Base-by-base conservation (phyloP, 768 basidiomycete species). In the Lactarius tabidus region DNA sequence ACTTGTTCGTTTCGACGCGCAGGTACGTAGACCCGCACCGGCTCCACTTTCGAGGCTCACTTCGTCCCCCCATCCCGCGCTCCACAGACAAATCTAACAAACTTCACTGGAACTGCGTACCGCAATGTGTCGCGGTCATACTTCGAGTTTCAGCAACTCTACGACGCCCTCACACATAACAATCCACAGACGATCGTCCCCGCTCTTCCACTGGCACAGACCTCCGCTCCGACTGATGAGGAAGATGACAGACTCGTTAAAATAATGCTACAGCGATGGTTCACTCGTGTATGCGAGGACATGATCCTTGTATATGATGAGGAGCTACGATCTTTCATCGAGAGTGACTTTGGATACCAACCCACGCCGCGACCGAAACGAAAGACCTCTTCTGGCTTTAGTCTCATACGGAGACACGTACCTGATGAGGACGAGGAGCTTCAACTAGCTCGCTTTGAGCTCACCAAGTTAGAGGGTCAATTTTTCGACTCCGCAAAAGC, bases 151-250 rank as follows among this genome's bases (percentile, higher is more conserved):
- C 90, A 93, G 74, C 86, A 91, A 68, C 93, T 98, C 76, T 93
- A 95, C 71, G 94, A 97, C 56, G 84, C 95, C 56, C 83, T 96
- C 70, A 84, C 94, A 35, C 84, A 89, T 71, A 93, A 85, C 75
- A 95, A 93, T 74, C 97, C 97, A 0, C 97, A 98, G 73, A 96
- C 95, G 31, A 97, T 99, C 70, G 82, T 98, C 18, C 93, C 97
- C 9, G 97, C 97, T 5, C 82, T 99, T 17, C 97, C 97, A 1
- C 82, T 98, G n/a, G 86, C 95, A 0, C 93, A 96, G 70, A 98
- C 95, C 0, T 98, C 95, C 15, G 97, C 97, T 2, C 90, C 93
- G 29, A 95, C 93, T 15, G 97, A 98, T 72, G 97, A 98, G 77
- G 97, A 98, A 77, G 97, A 99, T 75, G 97, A 98, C 75, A 84